Evolutionary conservation across 495 filamentous ascomycete genomes (phyloP), one percentile per base, ranked within the genome.

Genomic region (Acidomyces sp.): DNA sequence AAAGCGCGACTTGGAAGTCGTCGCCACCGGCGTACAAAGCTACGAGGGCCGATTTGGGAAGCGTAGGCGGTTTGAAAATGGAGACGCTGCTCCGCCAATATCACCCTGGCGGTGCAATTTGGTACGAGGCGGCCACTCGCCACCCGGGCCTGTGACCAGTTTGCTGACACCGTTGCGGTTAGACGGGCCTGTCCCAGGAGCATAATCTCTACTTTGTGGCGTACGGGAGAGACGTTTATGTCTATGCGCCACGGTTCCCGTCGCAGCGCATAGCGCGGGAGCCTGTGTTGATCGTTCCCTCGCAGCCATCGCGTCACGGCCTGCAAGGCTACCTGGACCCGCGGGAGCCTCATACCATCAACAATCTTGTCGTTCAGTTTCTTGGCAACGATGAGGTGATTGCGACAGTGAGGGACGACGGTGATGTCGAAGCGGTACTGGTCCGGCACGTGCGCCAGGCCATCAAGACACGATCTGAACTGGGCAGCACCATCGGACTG

Each of bases 341-440:
- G 0, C 24, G 29, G 0, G 57, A 66, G 12, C 75, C 77, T 0
- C 87, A 95, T 57, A 68, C 71, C 15, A 73, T 93, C 39, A 95
- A 92, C 51, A 71, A 78, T 40, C 60, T 97, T 2, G 68, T 84
- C 24, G 67, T 93, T 15, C 82, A 85, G 28, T 74, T 82, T 34
- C 62, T 97, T 2, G 90, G 90, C 2, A 60, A 72, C 21, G 71
- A 86, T 32, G 90, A 97, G 58, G 74, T 93, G 10, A 43, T 95
- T 15, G 57, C 88, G 2, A 64, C 80, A 30, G 74, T 68, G 9
- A 86, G 77, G 41, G 90, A 95, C 51, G 86, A 94, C 47, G 90
- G 90, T 4, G 88, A 97, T 58, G 77, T 92, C 7, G 69, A 80
- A 25, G 85, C 74, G 3, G 93, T 87, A 57, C 76, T 81, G 46